Conservation (phyloP, 768 basidiomycete species). For the Porpolomopsis calyptriformis region DNA sequence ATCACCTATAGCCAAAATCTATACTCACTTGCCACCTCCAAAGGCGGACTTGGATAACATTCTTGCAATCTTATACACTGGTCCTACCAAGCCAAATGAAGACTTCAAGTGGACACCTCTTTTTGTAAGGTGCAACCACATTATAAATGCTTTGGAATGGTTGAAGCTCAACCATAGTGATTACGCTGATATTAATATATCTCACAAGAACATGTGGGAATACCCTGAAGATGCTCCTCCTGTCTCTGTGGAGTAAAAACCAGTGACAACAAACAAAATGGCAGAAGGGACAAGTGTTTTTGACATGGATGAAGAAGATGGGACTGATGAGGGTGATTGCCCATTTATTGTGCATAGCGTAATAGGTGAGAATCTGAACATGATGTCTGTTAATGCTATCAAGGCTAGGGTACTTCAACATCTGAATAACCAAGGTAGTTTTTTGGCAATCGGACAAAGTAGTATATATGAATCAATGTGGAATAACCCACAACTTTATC, state of each 20-base stretch:
- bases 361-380: conserved; percentile 14
- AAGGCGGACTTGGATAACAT: conserved; percentile 23
- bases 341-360: conserved; percentile 30
- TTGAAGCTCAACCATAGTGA: conserved; percentile 23
- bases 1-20: conserved; percentile 22
- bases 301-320: conserved; percentile 14
- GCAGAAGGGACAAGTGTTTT: conserved; percentile 7
- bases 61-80: conserved; percentile 23
- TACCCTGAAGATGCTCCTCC: conserved; percentile 15
- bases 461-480: conserved; percentile 12
- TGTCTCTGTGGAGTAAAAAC: conserved; percentile 16
- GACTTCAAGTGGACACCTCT: conserved; percentile 22
- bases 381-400: conserved; percentile 10
- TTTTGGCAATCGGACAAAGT: conserved; percentile 16
- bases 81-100: conserved; percentile 16
- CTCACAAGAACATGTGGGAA: conserved; percentile 14
- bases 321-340: conserved; percentile 20
- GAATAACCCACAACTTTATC: conserved; percentile 21
- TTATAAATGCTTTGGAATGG: conserved; percentile 23
- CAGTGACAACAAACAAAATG: conserved; percentile 2
- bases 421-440: conserved; percentile 9
- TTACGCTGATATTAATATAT: conserved; percentile 23
- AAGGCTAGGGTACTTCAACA: conserved; percentile 18
- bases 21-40: conserved; percentile 22
- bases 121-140: conserved; percentile 19